These are phyloP conservation scores for Dendrostoma leiphaemia DNA, from an alignment of 2,329 filamentous ascomycete genomes.

Conservation along the genomic window DNA sequence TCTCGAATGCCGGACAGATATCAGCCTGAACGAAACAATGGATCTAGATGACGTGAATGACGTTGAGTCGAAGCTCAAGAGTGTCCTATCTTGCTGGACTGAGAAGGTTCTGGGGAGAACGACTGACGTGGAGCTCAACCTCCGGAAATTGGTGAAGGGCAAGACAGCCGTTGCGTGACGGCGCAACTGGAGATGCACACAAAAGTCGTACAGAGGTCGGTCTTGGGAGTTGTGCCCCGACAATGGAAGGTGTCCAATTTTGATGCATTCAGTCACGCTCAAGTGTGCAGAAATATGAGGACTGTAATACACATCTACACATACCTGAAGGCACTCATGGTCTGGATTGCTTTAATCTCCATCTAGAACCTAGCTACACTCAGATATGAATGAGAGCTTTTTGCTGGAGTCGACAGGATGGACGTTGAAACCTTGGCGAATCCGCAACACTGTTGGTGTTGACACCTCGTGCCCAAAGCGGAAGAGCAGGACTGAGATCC, in stretches of 20 bases:
- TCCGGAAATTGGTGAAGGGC: constrained; percentile 8
- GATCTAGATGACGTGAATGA: constrained; percentile 6
- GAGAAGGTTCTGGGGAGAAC: not conserved
- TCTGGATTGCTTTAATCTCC: not conserved
- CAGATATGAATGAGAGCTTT: not conserved
- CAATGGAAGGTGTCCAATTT: not conserved
- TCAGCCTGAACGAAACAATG: not conserved
- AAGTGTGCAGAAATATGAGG: not conserved
- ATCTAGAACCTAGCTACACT: not conserved
- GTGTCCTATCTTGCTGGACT: constrained; percentile 7
- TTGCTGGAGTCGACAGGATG: not conserved
- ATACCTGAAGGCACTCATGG: not conserved
- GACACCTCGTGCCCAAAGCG: not conserved
- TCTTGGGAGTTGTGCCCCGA: not conserved
- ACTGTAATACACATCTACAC: not conserved
- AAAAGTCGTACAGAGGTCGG: not conserved
- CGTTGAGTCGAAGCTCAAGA: constrained; percentile 4
- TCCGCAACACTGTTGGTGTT: not conserved
- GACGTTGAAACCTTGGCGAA: not conserved
- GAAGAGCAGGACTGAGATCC: not conserved
- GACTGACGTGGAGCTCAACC: constrained; percentile 3
- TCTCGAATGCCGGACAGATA: not conserved
- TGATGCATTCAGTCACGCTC: not conserved
- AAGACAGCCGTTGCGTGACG: not conserved
- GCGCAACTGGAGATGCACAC: not conserved